Evolutionary conservation across 176 grass and related monocot species (phyloP).

Genomic region (Hsuehochloa calcarea): DNA sequence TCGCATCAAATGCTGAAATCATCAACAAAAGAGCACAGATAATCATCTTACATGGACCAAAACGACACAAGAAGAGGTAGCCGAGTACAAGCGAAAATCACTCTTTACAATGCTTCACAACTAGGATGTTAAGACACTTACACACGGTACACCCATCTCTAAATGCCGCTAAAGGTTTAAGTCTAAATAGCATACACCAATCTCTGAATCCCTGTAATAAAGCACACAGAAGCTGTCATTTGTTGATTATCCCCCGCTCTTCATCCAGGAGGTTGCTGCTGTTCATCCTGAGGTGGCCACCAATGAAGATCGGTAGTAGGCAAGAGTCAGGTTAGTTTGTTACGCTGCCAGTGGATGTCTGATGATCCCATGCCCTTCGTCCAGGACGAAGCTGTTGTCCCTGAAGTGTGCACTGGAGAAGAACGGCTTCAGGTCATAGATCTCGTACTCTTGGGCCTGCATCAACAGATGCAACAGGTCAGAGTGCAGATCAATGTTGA

Average conservation of each 20-base stretch:
- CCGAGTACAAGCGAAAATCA: neutral
- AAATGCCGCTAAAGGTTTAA: neutral
- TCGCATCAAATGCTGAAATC: neutral
- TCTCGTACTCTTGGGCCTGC: constrained; percentile 95
- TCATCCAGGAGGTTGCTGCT: neutral
- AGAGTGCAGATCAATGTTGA: neutral
- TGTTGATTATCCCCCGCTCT: neutral
- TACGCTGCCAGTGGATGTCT: constrained; percentile 56
- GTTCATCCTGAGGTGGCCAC: neutral
- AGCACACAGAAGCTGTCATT: neutral
- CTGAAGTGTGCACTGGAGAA: constrained; percentile 76
- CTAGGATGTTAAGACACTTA: neutral
- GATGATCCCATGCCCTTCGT: constrained; percentile 73
- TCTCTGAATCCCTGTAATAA: neutral
- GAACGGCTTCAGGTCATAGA: constrained; percentile 84
- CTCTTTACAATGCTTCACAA: neutral
- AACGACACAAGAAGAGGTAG: neutral
- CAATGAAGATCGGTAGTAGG: neutral
- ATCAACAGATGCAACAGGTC: neutral
- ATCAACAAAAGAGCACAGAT: neutral
- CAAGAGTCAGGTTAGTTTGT: neutral
- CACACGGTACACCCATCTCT: neutral
- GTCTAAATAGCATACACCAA: neutral
- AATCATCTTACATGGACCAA: neutral
- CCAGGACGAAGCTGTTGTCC: constrained; percentile 77